Conservation (phyloP, 805 yeast species). For the Starmerella powellii region DNA sequence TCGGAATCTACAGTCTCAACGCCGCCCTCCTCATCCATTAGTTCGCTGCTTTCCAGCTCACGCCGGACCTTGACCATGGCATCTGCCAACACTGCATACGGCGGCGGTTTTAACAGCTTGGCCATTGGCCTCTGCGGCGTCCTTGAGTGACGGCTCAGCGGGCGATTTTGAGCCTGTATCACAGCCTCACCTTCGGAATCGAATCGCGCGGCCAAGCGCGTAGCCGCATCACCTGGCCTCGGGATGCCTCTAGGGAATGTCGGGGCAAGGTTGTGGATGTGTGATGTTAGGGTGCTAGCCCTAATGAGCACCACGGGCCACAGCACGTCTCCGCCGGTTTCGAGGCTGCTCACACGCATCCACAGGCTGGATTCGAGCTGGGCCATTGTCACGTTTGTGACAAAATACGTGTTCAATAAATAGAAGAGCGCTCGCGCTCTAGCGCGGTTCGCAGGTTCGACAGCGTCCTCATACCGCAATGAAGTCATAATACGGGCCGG, state of each 20-base stretch:
- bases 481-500: conserved; percentile 12
- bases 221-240: too few species aligned
- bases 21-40: not conserved
- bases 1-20: conserved; percentile 1
- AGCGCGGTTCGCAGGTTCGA: conserved; percentile 15
- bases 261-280: not conserved
- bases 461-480: conserved; percentile 10
- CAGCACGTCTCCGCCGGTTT: conserved; percentile 16
- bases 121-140: conserved; percentile 8
- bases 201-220: too few species aligned
- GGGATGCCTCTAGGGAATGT: not conserved
- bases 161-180: not conserved
- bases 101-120: conserved; percentile 12
- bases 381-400: conserved; percentile 5
- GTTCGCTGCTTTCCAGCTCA: not conserved
- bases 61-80: conserved; percentile 14
- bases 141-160: not conserved
- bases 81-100: conserved; percentile 12
- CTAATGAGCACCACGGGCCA: conserved; percentile 22
- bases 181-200: too few species aligned
- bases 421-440: conserved; percentile 17
- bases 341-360: conserved; percentile 19
- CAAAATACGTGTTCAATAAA: conserved; percentile 6
- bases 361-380: conserved; percentile 18
- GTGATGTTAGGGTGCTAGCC: conserved; percentile 8